Percentiles rank a stretch among this genome's conserved stretches.
phyloP scores from a whole-genome alignment of 2,329 filamentous ascomycete species.

The Tolypocladium album region DNA sequence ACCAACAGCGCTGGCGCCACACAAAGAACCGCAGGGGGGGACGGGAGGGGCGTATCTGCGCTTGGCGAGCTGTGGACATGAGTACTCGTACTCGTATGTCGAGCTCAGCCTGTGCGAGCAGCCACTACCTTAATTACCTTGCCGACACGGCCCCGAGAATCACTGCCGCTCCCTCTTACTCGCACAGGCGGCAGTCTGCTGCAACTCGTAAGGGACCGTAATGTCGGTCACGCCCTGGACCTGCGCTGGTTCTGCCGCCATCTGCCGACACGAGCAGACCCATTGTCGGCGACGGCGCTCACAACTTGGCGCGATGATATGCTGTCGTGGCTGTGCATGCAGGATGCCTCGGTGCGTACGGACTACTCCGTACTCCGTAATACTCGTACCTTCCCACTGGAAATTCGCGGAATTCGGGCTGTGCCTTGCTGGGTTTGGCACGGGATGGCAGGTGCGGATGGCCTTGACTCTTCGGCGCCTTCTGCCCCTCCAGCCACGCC shows the following conservation, averaged over 20 bases:
- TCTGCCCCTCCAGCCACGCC: neutral
- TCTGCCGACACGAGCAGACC: too few relatives aligned
- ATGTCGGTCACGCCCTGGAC: neutral
- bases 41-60: neutral
- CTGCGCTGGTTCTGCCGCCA: neutral
- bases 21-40: slow-evolving; percentile 1
- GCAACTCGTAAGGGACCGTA: neutral
- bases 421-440: neutral
- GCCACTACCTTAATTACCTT: too few relatives aligned
- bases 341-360: neutral
- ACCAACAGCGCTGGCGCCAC: neutral
- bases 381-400: neutral
- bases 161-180: neutral
- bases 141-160: neutral
- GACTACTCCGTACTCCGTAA: too few relatives aligned
- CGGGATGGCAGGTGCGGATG: neutral
- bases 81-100: too few relatives aligned
- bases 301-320: neutral
- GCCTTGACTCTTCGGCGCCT: neutral
- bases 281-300: neutral
- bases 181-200: neutral
- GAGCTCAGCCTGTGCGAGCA: neutral
- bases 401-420: neutral
- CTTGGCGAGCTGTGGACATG: neutral
- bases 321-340: neutral